Evolutionary conservation across 768 basidiomycete species (phyloP).

Genomic region (Lepiota subincarnata): DNA sequence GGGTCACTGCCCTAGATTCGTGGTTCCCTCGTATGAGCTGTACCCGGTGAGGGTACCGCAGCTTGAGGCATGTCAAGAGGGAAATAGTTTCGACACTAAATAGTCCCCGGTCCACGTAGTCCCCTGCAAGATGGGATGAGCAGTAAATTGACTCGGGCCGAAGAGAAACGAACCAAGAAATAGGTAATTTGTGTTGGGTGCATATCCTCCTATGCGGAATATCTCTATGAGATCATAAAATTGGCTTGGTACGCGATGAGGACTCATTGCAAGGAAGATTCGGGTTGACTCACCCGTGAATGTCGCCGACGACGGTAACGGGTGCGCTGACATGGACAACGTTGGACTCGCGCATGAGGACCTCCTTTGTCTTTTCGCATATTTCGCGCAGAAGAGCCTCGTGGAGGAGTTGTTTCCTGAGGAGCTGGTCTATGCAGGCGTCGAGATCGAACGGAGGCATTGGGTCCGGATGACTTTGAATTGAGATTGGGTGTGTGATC

Average conservation of each 20-base stretch:
- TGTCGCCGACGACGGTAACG: slow-evolving; percentile 98
- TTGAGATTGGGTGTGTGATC: slow-evolving; percentile 16
- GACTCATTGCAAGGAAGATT: slow-evolving; percentile 11
- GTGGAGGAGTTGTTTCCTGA: slow-evolving; percentile 89
- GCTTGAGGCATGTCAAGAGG: slow-evolving; percentile 91
- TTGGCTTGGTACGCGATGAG: slow-evolving; percentile 67
- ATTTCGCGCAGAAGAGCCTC: slow-evolving; percentile 95
- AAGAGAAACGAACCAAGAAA: slow-evolving; percentile 74
- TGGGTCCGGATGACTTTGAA: slow-evolving; percentile 11
- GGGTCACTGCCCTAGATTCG: slow-evolving; percentile 96
- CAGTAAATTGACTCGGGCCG: background rate
- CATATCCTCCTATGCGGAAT: slow-evolving; percentile 96
- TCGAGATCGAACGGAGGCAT: slow-evolving; percentile 90
- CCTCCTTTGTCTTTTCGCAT: slow-evolving; percentile 99
- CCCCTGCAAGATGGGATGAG: slow-evolving; percentile 51
- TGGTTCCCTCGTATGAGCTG: slow-evolving; percentile 98
- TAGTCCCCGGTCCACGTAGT: slow-evolving; percentile 96
- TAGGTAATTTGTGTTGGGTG: slow-evolving; percentile 95
- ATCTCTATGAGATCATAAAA: slow-evolving; percentile 99
- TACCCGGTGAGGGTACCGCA: slow-evolving; percentile 94
- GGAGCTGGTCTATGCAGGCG: slow-evolving; percentile 88
- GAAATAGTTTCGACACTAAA: slow-evolving; percentile 99
- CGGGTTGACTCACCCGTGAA: slow-evolving; percentile 80
- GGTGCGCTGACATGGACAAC: slow-evolving; percentile 97
- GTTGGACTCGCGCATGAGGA: slow-evolving; percentile 97